These are phyloP conservation scores for Myriosclerotinia curreyana DNA, from an alignment of 2,329 filamentous ascomycete species.

Conservation along the genomic window DNA sequence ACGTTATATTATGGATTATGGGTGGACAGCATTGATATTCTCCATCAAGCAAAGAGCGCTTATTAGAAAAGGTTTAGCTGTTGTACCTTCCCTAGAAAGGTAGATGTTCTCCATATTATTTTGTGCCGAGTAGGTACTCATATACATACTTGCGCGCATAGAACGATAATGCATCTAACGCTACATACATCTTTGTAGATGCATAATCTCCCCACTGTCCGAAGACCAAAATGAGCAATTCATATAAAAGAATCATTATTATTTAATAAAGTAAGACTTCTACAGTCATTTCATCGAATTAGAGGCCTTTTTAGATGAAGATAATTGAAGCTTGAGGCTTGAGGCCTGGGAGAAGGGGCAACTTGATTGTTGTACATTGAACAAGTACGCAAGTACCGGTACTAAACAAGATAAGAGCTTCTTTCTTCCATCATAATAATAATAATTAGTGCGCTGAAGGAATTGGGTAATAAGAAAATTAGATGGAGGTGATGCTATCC, in stretches of 20 bases:
- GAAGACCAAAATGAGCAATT: background rate
- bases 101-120: slow-evolving; percentile 12
- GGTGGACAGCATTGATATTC: slow-evolving; percentile 14
- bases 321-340: background rate
- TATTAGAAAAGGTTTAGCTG: slow-evolving; percentile 8
- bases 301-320: background rate
- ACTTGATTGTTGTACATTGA: too few relatives aligned
- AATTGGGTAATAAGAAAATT: background rate
- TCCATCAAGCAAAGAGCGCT: slow-evolving; percentile 19
- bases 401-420: background rate
- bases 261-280: background rate
- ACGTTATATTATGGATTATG: slow-evolving; percentile 31
- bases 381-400: too few relatives aligned
- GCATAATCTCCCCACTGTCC: slow-evolving; percentile 15
- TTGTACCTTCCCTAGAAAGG: slow-evolving; percentile 11
- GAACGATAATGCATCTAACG: slow-evolving; percentile 18
- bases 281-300: background rate
- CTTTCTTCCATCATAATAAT: slow-evolving; percentile 5
- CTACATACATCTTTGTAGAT: slow-evolving; percentile 14
- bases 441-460: slow-evolving; percentile 14
- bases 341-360: background rate
- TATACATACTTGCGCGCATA: slow-evolving; percentile 5
- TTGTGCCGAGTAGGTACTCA: slow-evolving; percentile 1
- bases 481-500: slow-evolving; percentile 16
- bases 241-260: background rate